Base-by-base conservation (phyloP, 23 red algal genomes). In the Gracilaria gracilis region DNA sequence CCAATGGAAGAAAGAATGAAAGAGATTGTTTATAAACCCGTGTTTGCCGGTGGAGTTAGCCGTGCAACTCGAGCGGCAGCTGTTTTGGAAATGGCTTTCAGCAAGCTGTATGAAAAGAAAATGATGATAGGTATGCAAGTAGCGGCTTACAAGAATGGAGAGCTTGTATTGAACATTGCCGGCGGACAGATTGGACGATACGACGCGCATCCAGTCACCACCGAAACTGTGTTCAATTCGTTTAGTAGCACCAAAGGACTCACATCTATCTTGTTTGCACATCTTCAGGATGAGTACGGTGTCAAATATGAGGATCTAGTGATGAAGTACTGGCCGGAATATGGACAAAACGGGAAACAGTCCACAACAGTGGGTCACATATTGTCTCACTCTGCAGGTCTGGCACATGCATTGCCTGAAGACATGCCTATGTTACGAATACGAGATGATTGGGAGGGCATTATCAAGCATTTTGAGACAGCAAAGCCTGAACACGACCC, bases 191-290 rank as follows among this genome's bases (percentile, higher is more conserved):
- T 54, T 46, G 88, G 70, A 14, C 50, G 81, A 15, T 85, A 97
- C 66, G 57, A 85, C 31, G 25, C 38, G 17, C 84, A 55, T 37
- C 84, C 85, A 23, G 95, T 97, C 28, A 93, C 73, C 21, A 83
- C 95, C 4, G 42, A 89, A 48, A 84, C 95, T 49, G 51, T 97
- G 0, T 97, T 97, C 67, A 83, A 88, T 27, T 81, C 88, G 20
- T 97, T 91, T 75, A 90, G 84, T 17, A 71, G 65, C 14, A 94
- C 95, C 21, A 97, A 97, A 65, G 95, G 87, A 20, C 55, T 97
- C 31, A 93, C 80, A n/a, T 50, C 90, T 21, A 85, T 94, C 24
- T 59, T 90, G 53, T 87, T 91, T 61, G 91, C 95, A 46, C 54
- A 74, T 1, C 50, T 85, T 4, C 65, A 73, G 54, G 80, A 95